Conservation (phyloP, 1,284 basidiomycete genomes). For the Waitea zeae region DNA sequence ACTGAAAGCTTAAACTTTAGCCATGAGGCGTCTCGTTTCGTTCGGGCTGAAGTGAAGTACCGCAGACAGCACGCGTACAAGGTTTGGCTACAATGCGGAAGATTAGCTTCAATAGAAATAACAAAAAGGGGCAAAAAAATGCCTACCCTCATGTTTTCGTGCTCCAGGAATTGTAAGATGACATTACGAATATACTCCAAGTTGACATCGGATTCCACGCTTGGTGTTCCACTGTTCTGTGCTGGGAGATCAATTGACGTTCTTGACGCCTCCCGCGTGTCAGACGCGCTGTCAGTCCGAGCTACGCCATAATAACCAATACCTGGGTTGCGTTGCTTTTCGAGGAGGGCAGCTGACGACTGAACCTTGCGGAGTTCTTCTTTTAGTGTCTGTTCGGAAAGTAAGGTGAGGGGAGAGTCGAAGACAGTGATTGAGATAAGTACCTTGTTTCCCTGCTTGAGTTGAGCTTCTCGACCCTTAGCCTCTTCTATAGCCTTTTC, state of each 20-base stretch:
- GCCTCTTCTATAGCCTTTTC: constrained; percentile 47
- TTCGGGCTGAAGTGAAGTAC: constrained; percentile 89
- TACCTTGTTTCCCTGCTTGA: constrained; percentile 63
- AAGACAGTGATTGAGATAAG: neutral
- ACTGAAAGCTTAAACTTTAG: constrained; percentile 53
- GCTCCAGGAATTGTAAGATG: constrained; percentile 82
- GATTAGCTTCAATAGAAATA: constrained; percentile 3
- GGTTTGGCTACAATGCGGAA: constrained; percentile 45
- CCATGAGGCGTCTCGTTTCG: constrained; percentile 72
- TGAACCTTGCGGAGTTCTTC: constrained; percentile 90
- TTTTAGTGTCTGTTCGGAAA: constrained; percentile 45
- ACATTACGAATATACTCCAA: constrained; percentile 93
- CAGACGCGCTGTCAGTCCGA: constrained; percentile 16
- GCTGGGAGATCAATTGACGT: constrained; percentile 9
- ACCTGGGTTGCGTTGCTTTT: constrained; percentile 81
- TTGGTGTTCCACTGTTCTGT: constrained; percentile 11
- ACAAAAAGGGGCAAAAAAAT: constrained; percentile 5
- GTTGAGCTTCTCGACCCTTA: constrained; percentile 44
- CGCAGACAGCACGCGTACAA: constrained; percentile 78
- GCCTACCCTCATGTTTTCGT: constrained; percentile 75
- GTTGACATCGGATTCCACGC: constrained; percentile 86
- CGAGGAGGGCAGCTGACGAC: constrained; percentile 76
- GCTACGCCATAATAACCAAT: constrained; percentile 72
- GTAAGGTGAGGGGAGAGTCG: neutral
- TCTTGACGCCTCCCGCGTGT: neutral